Evolutionary conservation across 129 eudicot species (phyloP).

Genomic region (Lactuca saligna): DNA sequence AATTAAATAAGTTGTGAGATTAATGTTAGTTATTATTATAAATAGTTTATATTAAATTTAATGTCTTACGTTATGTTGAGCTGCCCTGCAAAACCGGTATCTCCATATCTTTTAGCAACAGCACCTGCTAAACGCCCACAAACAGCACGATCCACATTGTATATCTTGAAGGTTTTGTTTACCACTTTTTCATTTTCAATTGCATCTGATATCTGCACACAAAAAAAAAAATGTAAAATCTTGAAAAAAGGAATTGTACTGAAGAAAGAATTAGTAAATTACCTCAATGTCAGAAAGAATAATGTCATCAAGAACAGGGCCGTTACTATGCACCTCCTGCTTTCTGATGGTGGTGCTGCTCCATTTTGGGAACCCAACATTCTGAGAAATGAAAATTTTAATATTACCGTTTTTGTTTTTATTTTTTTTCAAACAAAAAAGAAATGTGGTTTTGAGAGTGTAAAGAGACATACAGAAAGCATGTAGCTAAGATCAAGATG

Average conservation of each 20-base stretch:
- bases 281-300: slow-evolving; percentile 85
- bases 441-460: not conserved
- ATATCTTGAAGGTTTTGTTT: slow-evolving; percentile 63
- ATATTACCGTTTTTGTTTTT: not conserved
- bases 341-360: slow-evolving; percentile 90
- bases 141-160: slow-evolving; percentile 94
- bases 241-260: not conserved
- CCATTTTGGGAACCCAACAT: slow-evolving; percentile 86
- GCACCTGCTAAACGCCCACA: slow-evolving; percentile 97
- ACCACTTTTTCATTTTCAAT: slow-evolving; percentile 88
- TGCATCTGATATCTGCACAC: slow-evolving; percentile 78
- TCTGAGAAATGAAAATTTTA: slow-evolving; percentile 37
- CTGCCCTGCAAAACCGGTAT: slow-evolving; percentile 99
- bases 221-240: not conserved
- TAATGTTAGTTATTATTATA: slow-evolving; percentile 6
- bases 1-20: not conserved
- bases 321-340: slow-evolving; percentile 90
- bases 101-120: slow-evolving; percentile 97
- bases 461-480: slow-evolving; percentile 63
- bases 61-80: slow-evolving; percentile 75
- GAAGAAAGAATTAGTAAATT: slow-evolving; percentile 1
- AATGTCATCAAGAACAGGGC: slow-evolving; percentile 91
- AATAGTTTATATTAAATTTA: not conserved
- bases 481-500: slow-evolving; percentile 91
- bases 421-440: not conserved